Conservation (phyloP, 2,329 filamentous ascomycete genomes). For the Ceratocystis lukuohia region DNA sequence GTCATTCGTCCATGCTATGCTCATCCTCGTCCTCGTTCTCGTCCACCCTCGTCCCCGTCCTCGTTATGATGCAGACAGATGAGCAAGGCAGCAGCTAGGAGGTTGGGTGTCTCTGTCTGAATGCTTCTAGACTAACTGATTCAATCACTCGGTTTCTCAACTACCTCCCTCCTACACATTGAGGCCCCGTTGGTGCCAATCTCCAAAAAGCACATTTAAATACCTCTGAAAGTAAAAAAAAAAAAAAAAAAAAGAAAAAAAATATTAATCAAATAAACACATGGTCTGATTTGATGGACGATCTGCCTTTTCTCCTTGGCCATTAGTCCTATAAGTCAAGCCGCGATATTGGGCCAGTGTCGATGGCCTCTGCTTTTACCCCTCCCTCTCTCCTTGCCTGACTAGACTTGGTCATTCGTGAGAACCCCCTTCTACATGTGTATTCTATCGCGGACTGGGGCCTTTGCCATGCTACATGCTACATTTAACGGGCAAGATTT, state of each 20-base stretch:
- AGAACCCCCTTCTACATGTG: no score
- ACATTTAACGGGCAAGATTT: not conserved
- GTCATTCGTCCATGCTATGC: no score
- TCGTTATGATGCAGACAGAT: not conserved
- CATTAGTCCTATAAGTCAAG: not conserved
- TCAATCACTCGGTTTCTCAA: not conserved
- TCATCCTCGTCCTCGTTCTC: no score
- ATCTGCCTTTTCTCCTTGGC: not conserved
- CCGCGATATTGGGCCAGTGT: not conserved
- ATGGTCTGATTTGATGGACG: slow-evolving; percentile 2
- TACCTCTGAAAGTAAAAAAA: not conserved
- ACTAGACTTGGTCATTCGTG: not conserved
- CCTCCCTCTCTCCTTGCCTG: not conserved
- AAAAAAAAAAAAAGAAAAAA: no score
- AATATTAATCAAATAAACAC: not conserved
- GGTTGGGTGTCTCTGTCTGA: no score
- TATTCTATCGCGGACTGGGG: not conserved
- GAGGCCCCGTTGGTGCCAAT: not conserved
- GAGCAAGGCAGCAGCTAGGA: not conserved
- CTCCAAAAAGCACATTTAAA: not conserved
- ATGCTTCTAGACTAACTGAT: not conserved
- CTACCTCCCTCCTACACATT: not conserved
- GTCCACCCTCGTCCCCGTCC: not conserved
- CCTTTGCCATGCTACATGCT: not conserved
- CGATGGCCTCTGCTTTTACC: not conserved